A percentile compares a stretch with the other conserved stretches of the same genome.
Conservation (phyloP, 1,139 yeast species). For the Pichia terricola region DNA sequence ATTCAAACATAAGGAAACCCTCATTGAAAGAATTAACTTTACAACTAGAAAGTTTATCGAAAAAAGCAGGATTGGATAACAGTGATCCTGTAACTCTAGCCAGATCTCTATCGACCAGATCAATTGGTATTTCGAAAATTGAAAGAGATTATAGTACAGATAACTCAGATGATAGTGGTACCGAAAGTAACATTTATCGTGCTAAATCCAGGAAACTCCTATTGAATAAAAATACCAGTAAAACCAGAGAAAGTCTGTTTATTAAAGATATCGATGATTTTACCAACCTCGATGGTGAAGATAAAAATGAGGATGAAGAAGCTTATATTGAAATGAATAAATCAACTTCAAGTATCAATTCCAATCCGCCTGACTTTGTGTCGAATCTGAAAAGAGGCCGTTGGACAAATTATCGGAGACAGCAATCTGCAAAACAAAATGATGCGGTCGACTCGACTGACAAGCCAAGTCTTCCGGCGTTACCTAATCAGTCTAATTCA, state of each 20-base stretch:
- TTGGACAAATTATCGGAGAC: constrained; percentile 11
- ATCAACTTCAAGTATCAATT: neutral
- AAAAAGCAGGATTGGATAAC: constrained; percentile 64
- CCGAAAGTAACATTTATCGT: neutral
- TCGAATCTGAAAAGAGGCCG: constrained; percentile 1
- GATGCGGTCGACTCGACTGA: neutral
- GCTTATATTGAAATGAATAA: constrained; percentile 2
- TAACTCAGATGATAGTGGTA: neutral
- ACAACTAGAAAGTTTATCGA: constrained; percentile 57
- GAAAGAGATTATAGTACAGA: constrained; percentile 30
- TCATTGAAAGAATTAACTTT: constrained; percentile 58
- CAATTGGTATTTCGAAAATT: constrained; percentile 47
- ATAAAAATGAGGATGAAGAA: neutral
- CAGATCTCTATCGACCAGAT: constrained; percentile 53
- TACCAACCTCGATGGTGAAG: neutral
- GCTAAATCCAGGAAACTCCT: constrained; percentile 4
- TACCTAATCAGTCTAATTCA: neutral
- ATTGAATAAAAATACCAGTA: constrained; percentile 7
- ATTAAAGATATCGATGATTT: constrained; percentile 4
- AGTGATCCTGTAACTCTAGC: constrained; percentile 70
- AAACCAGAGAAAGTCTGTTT: constrained; percentile 11
- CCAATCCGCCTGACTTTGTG: constrained; percentile 1
- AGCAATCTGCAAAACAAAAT: constrained; percentile 1
- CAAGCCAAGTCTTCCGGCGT: constrained; percentile 1
- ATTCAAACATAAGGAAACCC: constrained; percentile 27